phyloP scores from a whole-genome alignment of 306 rosid species.

The Cucumis sativus region Cucumber_9930_V3 NC_026660.2:4153501-4154000 shows the following conservation, averaged over 20 bases:
- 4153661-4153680: constrained; percentile 4
- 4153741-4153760: neutral
- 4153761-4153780: neutral
- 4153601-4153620: neutral
- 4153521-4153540: too few species aligned
- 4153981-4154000: constrained; percentile 72
- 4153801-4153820: constrained; percentile 85
- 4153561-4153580: neutral
- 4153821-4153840: constrained; percentile 89
- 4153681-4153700: neutral
- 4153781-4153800: constrained; percentile 47
- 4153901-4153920: constrained; percentile 86
- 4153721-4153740: neutral
- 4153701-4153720: neutral
- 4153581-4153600: neutral
- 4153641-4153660: neutral
- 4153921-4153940: constrained; percentile 97
- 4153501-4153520: neutral
- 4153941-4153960: constrained; percentile 98
- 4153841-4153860: constrained; percentile 84
- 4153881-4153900: constrained; percentile 87
- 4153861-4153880: constrained; percentile 83
- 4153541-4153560: too few species aligned
- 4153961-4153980: constrained; percentile 86
- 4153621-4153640: neutral